Conservation (phyloP, 805 yeast genomes). For the Kuraishia floccosa region DNA sequence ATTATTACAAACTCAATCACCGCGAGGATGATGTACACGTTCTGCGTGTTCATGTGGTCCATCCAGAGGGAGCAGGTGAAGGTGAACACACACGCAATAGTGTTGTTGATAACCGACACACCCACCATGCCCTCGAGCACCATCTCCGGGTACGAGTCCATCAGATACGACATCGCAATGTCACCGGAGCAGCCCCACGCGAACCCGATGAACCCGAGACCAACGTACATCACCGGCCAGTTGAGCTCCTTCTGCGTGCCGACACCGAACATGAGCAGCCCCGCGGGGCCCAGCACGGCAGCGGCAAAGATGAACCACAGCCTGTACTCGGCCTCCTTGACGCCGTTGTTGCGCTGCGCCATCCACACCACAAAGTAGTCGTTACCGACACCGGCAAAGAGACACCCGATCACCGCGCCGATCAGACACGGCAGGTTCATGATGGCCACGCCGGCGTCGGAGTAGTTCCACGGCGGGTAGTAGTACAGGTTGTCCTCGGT, state of each 20-base stretch:
- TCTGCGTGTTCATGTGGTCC: slow-evolving; percentile 39
- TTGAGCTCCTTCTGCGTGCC: slow-evolving; percentile 40
- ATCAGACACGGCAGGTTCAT: slow-evolving; percentile 64
- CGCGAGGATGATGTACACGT: slow-evolving; percentile 52
- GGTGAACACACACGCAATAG: slow-evolving; percentile 54
- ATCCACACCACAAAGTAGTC: slow-evolving; percentile 54
- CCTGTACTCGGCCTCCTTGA: slow-evolving; percentile 55
- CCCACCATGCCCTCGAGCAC: slow-evolving; percentile 59
- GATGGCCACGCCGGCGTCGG: slow-evolving; percentile 50
- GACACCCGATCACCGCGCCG: slow-evolving; percentile 55
- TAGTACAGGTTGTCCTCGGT: slow-evolving; percentile 56
- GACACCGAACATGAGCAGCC: slow-evolving; percentile 52
- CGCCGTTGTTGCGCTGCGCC: slow-evolving; percentile 48
- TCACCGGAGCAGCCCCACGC: slow-evolving; percentile 64
- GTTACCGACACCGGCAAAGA: slow-evolving; percentile 49
- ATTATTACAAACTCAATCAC: slow-evolving; percentile 43
- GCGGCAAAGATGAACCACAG: slow-evolving; percentile 45
- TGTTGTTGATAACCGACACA: slow-evolving; percentile 49
- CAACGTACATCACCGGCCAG: slow-evolving; percentile 45
- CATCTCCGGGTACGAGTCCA: slow-evolving; percentile 59
- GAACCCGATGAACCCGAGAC: slow-evolving; percentile 53
- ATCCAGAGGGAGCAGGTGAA: slow-evolving; percentile 59
- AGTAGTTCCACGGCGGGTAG: slow-evolving; percentile 54
- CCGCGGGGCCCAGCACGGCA: slow-evolving; percentile 49
- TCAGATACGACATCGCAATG: slow-evolving; percentile 50